Base-by-base conservation (phyloP, 345 rosid genomes). In the Camelina hispida region DNA sequence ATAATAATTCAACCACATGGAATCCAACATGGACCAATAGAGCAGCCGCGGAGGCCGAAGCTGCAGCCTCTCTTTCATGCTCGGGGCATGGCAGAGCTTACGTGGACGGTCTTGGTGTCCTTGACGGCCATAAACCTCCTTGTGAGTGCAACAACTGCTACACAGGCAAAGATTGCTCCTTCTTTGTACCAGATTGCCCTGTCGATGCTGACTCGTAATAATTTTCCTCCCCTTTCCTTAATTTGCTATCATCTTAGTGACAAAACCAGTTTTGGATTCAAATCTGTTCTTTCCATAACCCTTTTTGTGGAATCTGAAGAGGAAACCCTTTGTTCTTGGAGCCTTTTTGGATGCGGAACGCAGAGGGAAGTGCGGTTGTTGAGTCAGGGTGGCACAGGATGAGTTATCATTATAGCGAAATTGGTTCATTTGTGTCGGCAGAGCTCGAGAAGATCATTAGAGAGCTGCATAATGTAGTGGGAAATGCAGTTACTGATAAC, bases 31-130 rank as follows among this genome's bases (percentile, higher is more conserved):
- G 97, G 97, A 87, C 80, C 69, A 30, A 40, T 17, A 77, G 18
- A 69, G 92, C 91, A 0, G 93, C 91, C 4, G 54, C 0, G 4
- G 92, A 89, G 80, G 93, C 93, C 2, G 92, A 89, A 62, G 44
- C 62, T 2, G 93, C 74, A 73, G 93, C 92, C 1, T 82, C 84
- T n/a, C 57, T 83, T 23, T 32, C 85, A 7, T 92, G 97, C 65
- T 90, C 91, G 0, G 88, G 92, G 58, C 93, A 90, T 25, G 93
- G 93, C 3, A 83, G 85, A 79, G 91, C 87, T n/a, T 92, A 51
- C 57, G 42, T 89, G 65, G 97, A 92, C 51, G 87, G 96, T 14
- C 9, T 75, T 57, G 67, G 79, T 54, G 38, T 54, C 8, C 80
- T 56, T 53, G 81, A 55, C 2, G 83, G 79, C 28, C 28, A 55